phyloP scores from a whole-genome alignment of 2,329 filamentous ascomycete species.

The Cytospora leucostoma region DNA sequence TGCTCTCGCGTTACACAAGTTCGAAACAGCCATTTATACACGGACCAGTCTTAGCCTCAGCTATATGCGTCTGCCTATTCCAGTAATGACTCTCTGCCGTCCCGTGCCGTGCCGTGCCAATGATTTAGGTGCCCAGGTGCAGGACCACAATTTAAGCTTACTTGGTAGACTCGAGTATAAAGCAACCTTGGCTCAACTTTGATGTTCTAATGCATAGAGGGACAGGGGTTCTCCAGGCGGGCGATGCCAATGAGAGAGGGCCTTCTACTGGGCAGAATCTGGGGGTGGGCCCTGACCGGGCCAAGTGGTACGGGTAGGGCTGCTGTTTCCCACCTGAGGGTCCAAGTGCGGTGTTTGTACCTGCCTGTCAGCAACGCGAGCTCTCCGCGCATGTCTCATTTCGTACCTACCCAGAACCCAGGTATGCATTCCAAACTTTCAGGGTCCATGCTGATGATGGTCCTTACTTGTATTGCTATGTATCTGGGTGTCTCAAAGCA shows the following conservation, averaged over 20 bases:
- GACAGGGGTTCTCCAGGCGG: conserved; percentile 17
- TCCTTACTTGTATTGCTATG: no score
- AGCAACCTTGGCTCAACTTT: no score
- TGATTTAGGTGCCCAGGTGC: not conserved
- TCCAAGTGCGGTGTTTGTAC: not conserved
- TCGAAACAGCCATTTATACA: not conserved
- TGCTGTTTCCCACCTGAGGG: conserved; percentile 1
- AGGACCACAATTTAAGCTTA: conserved; percentile 15
- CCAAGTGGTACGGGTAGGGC: not conserved
- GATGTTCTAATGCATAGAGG: not conserved
- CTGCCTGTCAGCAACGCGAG: conserved; percentile 22
- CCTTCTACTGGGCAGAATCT: not conserved
- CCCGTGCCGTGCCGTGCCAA: not conserved
- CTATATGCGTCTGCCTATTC: not conserved
- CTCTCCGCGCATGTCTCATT: not conserved
- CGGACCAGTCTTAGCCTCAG: not conserved
- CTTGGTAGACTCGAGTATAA: conserved; percentile 9
- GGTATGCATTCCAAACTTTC: not conserved
- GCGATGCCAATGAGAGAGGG: conserved; percentile 2
- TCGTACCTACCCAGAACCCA: not conserved
- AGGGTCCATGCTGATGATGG: no score
- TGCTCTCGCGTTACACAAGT: not conserved
- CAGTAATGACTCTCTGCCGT: not conserved
- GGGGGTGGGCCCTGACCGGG: conserved; percentile 2
- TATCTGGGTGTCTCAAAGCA: no score